Percentiles rank a stretch among this genome's conserved stretches.
phyloP scores from a whole-genome alignment of 1,284 basidiomycete genomes.

The Ustilago loliicola region DNA sequence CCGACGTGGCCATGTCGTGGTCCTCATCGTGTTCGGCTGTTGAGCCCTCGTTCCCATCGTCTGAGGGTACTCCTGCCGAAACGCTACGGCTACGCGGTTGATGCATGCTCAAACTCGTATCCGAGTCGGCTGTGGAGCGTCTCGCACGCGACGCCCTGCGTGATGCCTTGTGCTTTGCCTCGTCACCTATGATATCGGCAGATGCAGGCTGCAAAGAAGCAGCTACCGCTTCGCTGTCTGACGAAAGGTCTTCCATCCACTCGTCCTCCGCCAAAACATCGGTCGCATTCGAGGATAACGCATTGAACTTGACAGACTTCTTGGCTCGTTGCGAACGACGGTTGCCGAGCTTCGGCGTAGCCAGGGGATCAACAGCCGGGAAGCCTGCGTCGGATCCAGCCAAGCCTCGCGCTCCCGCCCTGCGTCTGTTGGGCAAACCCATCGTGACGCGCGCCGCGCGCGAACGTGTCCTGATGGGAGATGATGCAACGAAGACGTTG shows the following conservation, averaged over 20 bases:
- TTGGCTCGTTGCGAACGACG: slow-evolving; percentile 26
- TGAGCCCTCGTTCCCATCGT: background rate
- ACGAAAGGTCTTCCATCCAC: slow-evolving; percentile 45
- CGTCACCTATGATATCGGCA: background rate
- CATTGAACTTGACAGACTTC: slow-evolving; percentile 35
- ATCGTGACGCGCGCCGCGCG: slow-evolving; percentile 35
- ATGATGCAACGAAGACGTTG: slow-evolving; percentile 53
- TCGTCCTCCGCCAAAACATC: slow-evolving; percentile 27
- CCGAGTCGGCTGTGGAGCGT: slow-evolving; percentile 24
- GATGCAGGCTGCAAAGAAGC: slow-evolving; percentile 9
- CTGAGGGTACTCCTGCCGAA: slow-evolving; percentile 12
- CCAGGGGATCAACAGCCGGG: slow-evolving; percentile 29
- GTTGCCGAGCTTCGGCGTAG: slow-evolving; percentile 35
- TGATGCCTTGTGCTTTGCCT: background rate
- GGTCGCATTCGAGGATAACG: background rate
- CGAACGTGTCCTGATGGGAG: slow-evolving; percentile 50
- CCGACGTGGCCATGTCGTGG: slow-evolving; percentile 19
- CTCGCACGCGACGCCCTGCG: slow-evolving; percentile 17
- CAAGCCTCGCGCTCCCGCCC: slow-evolving; percentile 13
- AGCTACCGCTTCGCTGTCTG: slow-evolving; percentile 26
- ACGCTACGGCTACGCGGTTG: slow-evolving; percentile 32
- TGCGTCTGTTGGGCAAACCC: slow-evolving; percentile 24
- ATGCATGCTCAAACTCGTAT: slow-evolving; percentile 19
- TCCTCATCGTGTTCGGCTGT: slow-evolving; percentile 9
- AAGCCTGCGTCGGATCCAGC: slow-evolving; percentile 21